Base-by-base conservation (phyloP, 345 rosid species). In the Pugionium dolabratum region DNA sequence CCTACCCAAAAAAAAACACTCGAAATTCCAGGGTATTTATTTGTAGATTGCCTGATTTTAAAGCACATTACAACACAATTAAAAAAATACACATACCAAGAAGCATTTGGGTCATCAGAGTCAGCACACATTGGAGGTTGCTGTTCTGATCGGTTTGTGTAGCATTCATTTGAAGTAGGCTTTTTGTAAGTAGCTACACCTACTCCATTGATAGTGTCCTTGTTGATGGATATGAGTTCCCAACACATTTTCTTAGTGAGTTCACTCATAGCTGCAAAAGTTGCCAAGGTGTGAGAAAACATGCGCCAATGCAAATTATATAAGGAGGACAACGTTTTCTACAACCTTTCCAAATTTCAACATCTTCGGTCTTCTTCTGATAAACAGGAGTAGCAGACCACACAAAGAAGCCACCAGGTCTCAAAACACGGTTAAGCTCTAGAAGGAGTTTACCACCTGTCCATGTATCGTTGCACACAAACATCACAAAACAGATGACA, bases 311-410 rank as follows among this genome's bases (percentile, higher is more conserved):
- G 34, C 34, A 70, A 18, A 56, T 49, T 18, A 18, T 18, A 18
- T 18, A 18, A 18, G 18, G 18, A 18, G 18, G 18, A 18, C 18
- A 18, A 18, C 18, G 44, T n/a, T 76, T 47, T 65, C 6, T 33
- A 54, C 66, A 45, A 94, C 99, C 97, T 54, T 88, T 77, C 96
- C 97, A 90, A 44, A 94, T 94, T 70, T 70, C 87, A 70, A 85
- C 91, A 79, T 94, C 99, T 55, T 85, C 96, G 11, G 76, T 40
- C 27, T 63, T 74, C 72, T 85, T 85, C 82, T 85, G 96, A 84
- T 91, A 91, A 67, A 91, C 92, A 58, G 98, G 98, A 78, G 98
- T 89, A 74, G 98, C 98, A 70, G 98, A 91, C 96, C 96, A 91
- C 72, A 91, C 78, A 81, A 91, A 91, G 84, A 83, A 85, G 57